Evolutionary conservation across 163 green algal species (phyloP).

Genomic region (Prototheca cutis): DNA sequence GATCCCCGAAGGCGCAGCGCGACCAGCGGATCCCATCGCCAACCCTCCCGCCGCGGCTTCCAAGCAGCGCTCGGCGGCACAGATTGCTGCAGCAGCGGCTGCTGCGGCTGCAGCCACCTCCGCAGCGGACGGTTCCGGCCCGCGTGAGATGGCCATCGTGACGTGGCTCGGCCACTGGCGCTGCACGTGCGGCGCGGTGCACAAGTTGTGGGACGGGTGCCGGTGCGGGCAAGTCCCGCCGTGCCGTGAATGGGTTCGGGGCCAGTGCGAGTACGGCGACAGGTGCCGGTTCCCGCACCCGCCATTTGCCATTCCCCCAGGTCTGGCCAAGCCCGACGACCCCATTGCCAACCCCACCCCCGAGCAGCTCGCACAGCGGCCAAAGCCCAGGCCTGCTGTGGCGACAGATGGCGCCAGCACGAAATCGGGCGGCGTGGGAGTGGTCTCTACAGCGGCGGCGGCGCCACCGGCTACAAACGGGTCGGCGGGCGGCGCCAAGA

Average conservation of each 20-base stretch:
- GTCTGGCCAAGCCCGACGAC: slow-evolving; percentile 21
- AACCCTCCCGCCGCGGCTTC: slow-evolving; percentile 23
- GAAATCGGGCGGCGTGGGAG: too few relatives aligned
- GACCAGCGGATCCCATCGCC: slow-evolving; percentile 21
- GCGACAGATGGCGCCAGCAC: too few relatives aligned
- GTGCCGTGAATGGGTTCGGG: slow-evolving; percentile 35
- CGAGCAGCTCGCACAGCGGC: slow-evolving; percentile 23
- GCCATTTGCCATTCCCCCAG: slow-evolving; percentile 31
- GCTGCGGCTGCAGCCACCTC: slow-evolving; percentile 16
- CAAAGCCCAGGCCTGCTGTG: too few relatives aligned
- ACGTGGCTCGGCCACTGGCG: slow-evolving; percentile 30
- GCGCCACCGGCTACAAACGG: too few relatives aligned
- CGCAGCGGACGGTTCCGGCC: slow-evolving; percentile 4
- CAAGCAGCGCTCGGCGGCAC: slow-evolving; percentile 21
- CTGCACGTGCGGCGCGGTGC: slow-evolving; percentile 25
- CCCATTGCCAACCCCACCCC: slow-evolving; percentile 24
- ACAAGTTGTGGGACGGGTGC: slow-evolving; percentile 29
- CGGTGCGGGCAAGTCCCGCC: slow-evolving; percentile 24
- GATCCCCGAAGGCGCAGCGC: slow-evolving; percentile 16
- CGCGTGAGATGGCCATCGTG: slow-evolving; percentile 24
- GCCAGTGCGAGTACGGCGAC: slow-evolving; percentile 22
- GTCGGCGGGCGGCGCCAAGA: too few relatives aligned
- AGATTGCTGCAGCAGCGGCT: too few relatives aligned
- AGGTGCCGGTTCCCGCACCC: slow-evolving; percentile 35
- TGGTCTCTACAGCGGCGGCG: too few relatives aligned